phyloP scores from a whole-genome alignment of 768 basidiomycete species.

The Psilocybe subaeruginosa region DNA sequence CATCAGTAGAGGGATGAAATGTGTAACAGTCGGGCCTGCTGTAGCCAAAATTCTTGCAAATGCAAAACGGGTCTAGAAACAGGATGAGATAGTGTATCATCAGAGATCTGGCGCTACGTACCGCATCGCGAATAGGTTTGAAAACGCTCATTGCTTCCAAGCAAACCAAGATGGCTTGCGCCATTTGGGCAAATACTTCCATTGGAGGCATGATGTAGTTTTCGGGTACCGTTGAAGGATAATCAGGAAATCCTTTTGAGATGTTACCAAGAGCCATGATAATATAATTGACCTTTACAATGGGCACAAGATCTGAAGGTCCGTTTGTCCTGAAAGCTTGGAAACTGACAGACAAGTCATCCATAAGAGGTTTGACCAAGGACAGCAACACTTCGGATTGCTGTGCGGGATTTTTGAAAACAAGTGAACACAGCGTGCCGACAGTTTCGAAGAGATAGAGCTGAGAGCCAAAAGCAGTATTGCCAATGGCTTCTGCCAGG shows the following conservation, averaged over 20 bases:
- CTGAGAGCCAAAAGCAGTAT: conserved; percentile 84
- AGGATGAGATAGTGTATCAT: neutral
- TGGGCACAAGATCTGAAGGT: conserved; percentile 69
- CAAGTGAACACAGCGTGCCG: conserved; percentile 82
- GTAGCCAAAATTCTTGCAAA: conserved; percentile 93
- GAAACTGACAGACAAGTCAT: conserved; percentile 63
- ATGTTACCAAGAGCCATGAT: conserved; percentile 95
- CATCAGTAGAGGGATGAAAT: conserved; percentile 89
- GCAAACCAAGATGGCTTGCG: conserved; percentile 85
- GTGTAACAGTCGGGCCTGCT: conserved; percentile 83
- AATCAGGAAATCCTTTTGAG: conserved; percentile 96
- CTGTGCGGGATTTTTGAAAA: conserved; percentile 66
- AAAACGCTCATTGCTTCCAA: conserved; percentile 87
- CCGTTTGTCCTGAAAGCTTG: conserved; percentile 58
- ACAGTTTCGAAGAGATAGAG: conserved; percentile 93
- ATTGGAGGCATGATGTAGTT: conserved; percentile 73
- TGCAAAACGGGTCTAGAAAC: conserved; percentile 79
- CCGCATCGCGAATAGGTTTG: conserved; percentile 90
- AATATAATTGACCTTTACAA: conserved; percentile 88
- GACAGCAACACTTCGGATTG: conserved; percentile 73
- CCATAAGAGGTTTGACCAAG: conserved; percentile 80
- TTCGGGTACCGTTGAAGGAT: conserved; percentile 68
- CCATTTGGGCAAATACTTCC: conserved; percentile 81
- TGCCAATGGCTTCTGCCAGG: conserved; percentile 79
- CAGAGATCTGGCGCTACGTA: conserved; percentile 36